These are phyloP conservation scores for Penicillium sp. DNA, from an alignment of 2,329 filamentous ascomycete species.

Conservation along the genomic window DNA sequence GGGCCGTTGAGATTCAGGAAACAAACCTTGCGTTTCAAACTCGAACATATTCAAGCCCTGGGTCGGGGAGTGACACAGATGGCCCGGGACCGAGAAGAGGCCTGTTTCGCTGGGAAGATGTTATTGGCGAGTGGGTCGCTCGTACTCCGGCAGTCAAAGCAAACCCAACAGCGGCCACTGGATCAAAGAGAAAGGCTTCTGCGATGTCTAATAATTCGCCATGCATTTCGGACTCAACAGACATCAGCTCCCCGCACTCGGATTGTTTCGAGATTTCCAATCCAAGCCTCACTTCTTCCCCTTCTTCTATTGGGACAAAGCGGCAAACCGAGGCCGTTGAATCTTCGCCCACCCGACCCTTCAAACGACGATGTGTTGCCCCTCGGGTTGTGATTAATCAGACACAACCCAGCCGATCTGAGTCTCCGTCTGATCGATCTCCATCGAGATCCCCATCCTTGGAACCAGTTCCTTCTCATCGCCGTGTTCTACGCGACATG, in stretches of 20 bases:
- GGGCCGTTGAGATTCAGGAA: conserved; percentile 42
- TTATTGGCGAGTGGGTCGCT: conserved; percentile 58
- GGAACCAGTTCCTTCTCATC: conserved; percentile 8
- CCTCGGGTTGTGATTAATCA: conserved; percentile 16
- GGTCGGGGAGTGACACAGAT: conserved; percentile 14
- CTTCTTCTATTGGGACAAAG: conserved; percentile 27
- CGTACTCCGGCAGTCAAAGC: conserved; percentile 43
- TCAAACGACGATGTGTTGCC: conserved; percentile 26
- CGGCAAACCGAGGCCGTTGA: conserved; percentile 15
- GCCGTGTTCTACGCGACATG: conserved; percentile 18
- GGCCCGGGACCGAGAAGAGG: conserved; percentile 18
- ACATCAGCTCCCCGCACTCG: conserved; percentile 23
- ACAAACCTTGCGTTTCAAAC: conserved; percentile 25
- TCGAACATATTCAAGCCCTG: conserved; percentile 6
- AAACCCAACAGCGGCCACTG: conserved; percentile 10
- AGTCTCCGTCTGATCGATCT: background rate
- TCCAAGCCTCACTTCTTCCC: conserved; percentile 34
- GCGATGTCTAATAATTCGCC: conserved; percentile 10
- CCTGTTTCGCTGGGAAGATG: conserved; percentile 55
- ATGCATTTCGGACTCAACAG: conserved; percentile 24
- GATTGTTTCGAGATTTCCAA: conserved; percentile 18
- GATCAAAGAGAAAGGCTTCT: conserved; percentile 5
- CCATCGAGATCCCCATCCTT: conserved; percentile 4
- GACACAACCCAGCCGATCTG: conserved; percentile 1
- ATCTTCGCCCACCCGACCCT: conserved; percentile 15